phyloP scores from a whole-genome alignment of 1,284 basidiomycete genomes.

The Leccinum pachyderme region DNA sequence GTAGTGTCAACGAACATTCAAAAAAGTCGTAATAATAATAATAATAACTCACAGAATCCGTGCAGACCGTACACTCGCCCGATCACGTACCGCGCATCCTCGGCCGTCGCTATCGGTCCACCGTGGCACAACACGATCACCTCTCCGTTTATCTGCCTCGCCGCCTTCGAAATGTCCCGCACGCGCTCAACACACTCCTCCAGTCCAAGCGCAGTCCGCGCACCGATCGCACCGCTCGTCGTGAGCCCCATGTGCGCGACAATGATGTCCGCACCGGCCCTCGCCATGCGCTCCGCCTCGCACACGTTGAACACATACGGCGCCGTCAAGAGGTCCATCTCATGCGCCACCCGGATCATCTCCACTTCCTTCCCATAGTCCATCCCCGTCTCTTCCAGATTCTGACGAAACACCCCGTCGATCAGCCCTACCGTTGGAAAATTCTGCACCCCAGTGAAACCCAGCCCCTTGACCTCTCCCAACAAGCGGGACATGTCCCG shows the following conservation, averaged over 20 bases:
- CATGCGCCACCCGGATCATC: conserved; percentile 30
- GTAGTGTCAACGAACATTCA: too few species aligned
- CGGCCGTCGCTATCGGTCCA: conserved; percentile 27
- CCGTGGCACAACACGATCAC: conserved; percentile 31
- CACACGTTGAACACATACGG: conserved; percentile 30
- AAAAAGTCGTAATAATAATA: too few species aligned
- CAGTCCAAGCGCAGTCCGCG: conserved; percentile 23
- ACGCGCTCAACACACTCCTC: conserved; percentile 28
- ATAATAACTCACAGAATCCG: conserved; percentile 31
- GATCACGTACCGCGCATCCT: conserved; percentile 27
- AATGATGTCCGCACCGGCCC: conserved; percentile 29
- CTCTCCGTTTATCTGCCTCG: conserved; percentile 15
- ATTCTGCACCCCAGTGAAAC: too few species aligned
- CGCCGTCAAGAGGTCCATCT: conserved; percentile 28
- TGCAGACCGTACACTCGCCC: conserved; percentile 20
- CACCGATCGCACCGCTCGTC: conserved; percentile 28
- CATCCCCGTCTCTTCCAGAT: conserved; percentile 34
- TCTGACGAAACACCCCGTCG: conserved; percentile 31
- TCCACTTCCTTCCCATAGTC: conserved; percentile 33
- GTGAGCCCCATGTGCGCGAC: conserved; percentile 35
- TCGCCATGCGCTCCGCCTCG: conserved; percentile 27
- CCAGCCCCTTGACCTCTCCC: too few species aligned
- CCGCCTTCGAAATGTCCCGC: conserved; percentile 20
- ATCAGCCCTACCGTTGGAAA: conserved; percentile 33
- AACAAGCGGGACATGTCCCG: too few species aligned